These are phyloP conservation scores for Xylaria intraflava DNA, from an alignment of 495 filamentous ascomycete species.

Conservation along the genomic window DNA sequence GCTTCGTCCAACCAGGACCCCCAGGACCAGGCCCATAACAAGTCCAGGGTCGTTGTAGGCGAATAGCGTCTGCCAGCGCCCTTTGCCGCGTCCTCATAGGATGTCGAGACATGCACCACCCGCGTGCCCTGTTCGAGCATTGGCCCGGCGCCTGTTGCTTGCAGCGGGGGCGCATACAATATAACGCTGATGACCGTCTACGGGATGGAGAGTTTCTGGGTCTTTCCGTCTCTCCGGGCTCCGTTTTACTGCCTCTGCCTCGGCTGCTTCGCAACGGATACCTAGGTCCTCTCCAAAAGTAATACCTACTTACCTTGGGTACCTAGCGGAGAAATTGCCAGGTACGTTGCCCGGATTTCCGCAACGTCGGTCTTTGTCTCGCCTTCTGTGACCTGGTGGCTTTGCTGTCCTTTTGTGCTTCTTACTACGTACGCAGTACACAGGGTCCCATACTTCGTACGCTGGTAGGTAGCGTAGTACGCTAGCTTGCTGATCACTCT, in stretches of 20 bases:
- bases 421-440: not conserved
- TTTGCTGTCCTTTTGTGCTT: not conserved
- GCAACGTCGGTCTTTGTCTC: not conserved
- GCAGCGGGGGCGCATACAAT: not conserved
- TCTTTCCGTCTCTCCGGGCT: not conserved
- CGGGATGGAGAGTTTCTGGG: not conserved
- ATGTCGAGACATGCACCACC: constrained; percentile 27
- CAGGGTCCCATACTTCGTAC: not conserved
- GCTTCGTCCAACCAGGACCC: constrained; percentile 24
- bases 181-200: not conserved
- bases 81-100: constrained; percentile 24
- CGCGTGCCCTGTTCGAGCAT: constrained; percentile 19
- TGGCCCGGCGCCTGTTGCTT: constrained; percentile 6
- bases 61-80: constrained; percentile 24
- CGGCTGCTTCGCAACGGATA: not conserved
- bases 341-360: not conserved
- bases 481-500: constrained; percentile 13
- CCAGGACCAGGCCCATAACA: constrained; percentile 1
- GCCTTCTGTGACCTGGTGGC: constrained; percentile 3
- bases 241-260: not conserved
- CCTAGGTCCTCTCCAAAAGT: not conserved
- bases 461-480: not conserved
- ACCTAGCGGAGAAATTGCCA: not conserved
- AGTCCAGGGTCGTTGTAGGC: constrained; percentile 11
- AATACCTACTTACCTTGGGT: too few relatives aligned